phyloP scores from a whole-genome alignment of 192 early-diverging fungal genomes.

The Pecoramyces ruminantium region DNA sequence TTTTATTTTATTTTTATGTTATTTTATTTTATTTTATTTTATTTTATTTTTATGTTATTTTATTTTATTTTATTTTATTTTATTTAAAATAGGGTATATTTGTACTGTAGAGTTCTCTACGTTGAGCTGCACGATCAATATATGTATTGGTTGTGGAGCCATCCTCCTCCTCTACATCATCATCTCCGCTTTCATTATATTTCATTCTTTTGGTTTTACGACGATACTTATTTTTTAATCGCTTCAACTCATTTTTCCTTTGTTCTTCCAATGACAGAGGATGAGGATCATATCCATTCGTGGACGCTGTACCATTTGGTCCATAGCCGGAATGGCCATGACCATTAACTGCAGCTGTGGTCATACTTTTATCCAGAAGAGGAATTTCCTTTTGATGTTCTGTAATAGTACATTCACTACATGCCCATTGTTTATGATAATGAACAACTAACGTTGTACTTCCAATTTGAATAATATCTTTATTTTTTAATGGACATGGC shows the following conservation, averaged over 20 bases:
- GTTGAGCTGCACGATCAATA: neutral
- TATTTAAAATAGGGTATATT: neutral
- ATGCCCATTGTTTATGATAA: constrained; percentile 40
- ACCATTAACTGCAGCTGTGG: neutral
- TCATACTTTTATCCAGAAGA: neutral
- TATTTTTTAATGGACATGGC: constrained; percentile 31
- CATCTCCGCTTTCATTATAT: neutral
- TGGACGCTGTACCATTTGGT: neutral
- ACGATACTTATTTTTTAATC: neutral
- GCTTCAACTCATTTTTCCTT: neutral
- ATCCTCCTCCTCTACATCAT: neutral
- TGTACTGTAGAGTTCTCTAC: neutral
- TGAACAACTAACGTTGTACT: constrained; percentile 42
- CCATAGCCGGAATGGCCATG: neutral
- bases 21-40: neutral
- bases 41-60: neutral
- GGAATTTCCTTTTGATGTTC: constrained; percentile 3
- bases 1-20: neutral
- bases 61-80: neutral
- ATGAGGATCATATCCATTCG: neutral
- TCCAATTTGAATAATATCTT: constrained; percentile 37
- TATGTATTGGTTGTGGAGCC: neutral
- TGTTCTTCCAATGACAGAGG: neutral
- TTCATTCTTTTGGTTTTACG: neutral
- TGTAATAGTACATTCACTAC: constrained; percentile 34